Base-by-base conservation (phyloP, 495 filamentous ascomycete species). In the Penicillium canariense region DNA sequence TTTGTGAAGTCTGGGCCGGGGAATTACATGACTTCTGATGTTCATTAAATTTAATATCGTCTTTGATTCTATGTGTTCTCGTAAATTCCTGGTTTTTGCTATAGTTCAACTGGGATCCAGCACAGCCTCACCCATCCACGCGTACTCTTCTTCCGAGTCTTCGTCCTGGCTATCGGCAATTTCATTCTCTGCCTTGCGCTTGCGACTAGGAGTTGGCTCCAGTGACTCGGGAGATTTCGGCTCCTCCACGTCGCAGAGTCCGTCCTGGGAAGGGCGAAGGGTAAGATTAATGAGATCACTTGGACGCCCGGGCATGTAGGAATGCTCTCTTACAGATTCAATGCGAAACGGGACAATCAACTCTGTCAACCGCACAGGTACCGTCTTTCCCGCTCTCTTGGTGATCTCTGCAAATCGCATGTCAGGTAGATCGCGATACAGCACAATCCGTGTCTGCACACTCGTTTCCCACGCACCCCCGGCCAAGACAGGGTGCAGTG, bases 401-500 rank as follows among this genome's bases (percentile, higher is more conserved):
- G 73, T 70, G 14, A 81, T 60, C 30, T 76, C 77, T n/a, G 74
- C 76, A 53, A 71, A 72, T 15, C 79, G 58, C 31, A 63, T 32
- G 44, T 56, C 44, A 6, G 54, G 55, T 15, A 71, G 85, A 73
- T 91, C 88, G 46, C 84, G 74, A 66, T 89, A 93, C 38, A 95
- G 60, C 28, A 85, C 83, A 48, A 95, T 69, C 35, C 87, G 73
- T 43, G 81, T 86, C 56, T 78, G 80, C 4, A 94, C 71, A 27
- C 78, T 80, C 32, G 72, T 80, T 31, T 92, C 89, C 90, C 90
- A 94, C 5, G 83, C 77, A 4, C 68, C 72, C 18, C 79, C 80
- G 45, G 84, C 84, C 52, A 94, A 69, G 25, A 86, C 79, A 4
- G 90, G 88, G 49, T 82, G 73, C n/a, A 96, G 75, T n/a, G 85